phyloP scores from a whole-genome alignment of 345 rosid genomes.

The Iberis pinnata region DNA sequence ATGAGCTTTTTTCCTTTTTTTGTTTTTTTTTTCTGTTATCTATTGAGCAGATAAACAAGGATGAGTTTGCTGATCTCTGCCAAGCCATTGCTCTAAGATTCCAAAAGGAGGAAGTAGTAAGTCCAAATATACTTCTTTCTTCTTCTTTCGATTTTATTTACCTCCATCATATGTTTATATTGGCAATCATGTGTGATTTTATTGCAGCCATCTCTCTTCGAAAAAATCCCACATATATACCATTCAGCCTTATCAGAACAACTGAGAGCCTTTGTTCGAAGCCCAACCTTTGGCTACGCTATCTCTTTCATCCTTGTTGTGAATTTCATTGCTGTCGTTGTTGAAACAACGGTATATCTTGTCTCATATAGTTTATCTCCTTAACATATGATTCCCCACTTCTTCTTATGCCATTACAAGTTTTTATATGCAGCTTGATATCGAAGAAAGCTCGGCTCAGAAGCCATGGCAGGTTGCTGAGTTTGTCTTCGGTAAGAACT shows the following conservation, averaged over 20 bases:
- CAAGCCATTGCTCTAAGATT: conserved; percentile 90
- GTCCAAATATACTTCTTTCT: conserved; percentile 30
- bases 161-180: conserved; percentile 38
- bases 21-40: conserved; percentile 9
- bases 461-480: conserved; percentile 81
- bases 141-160: conserved; percentile 28
- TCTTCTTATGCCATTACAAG: background rate
- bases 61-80: conserved; percentile 88
- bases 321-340: conserved; percentile 73
- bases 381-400: background rate
- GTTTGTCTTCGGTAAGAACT: conserved; percentile 78
- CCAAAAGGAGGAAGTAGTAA: conserved; percentile 82
- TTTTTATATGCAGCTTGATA: conserved; percentile 68
- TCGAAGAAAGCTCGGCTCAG: conserved; percentile 75
- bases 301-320: conserved; percentile 67
- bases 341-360: conserved; percentile 80
- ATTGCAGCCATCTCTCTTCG: conserved; percentile 73
- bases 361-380: conserved; percentile 1
- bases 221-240: conserved; percentile 53
- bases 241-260: conserved; percentile 58
- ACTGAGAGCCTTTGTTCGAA: conserved; percentile 61
- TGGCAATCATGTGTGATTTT: conserved; percentile 18
- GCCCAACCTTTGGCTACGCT: conserved; percentile 63
- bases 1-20: no score
- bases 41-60: conserved; percentile 62